Conservation (phyloP, 176 grass and related monocot species). For the Eragrostis curvula region DNA sequence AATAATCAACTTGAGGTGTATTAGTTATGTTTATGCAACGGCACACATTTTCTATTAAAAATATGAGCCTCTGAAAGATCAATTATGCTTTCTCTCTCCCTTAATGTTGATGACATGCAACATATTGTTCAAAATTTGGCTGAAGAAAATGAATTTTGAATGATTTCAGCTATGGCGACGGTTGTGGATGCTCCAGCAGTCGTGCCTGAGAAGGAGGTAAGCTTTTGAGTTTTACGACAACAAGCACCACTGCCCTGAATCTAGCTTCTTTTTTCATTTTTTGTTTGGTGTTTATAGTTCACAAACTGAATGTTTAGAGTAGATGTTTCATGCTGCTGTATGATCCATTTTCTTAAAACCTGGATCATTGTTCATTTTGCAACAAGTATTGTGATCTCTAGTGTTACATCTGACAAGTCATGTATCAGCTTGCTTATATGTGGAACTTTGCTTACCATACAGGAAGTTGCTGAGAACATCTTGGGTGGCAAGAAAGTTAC, state of each 20-base stretch:
- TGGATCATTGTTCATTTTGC: neutral
- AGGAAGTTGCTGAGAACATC: constrained; percentile 53
- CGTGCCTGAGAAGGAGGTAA: constrained; percentile 33
- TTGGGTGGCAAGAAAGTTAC: constrained; percentile 75
- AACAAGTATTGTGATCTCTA: neutral
- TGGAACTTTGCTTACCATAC: constrained; percentile 26
- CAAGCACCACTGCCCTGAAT: neutral
- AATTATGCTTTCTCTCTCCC: neutral
- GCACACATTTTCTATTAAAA: neutral
- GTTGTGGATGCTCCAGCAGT: constrained; percentile 56
- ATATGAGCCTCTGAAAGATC: neutral
- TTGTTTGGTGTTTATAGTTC: neutral
- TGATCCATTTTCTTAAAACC: neutral
- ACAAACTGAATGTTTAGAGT: neutral
- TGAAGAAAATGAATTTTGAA: neutral
- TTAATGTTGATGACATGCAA: neutral
- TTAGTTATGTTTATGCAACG: no score
- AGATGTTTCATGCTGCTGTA: neutral
- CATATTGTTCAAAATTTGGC: neutral
- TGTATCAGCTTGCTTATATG: neutral
- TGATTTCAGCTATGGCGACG: constrained; percentile 49
- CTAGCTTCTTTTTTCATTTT: neutral
- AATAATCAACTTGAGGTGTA: neutral
- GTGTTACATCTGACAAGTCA: neutral
- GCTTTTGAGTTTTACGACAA: neutral